Base-by-base conservation (phyloP, 2,329 filamentous ascomycete species). In the Fusarium siculi region DNA sequence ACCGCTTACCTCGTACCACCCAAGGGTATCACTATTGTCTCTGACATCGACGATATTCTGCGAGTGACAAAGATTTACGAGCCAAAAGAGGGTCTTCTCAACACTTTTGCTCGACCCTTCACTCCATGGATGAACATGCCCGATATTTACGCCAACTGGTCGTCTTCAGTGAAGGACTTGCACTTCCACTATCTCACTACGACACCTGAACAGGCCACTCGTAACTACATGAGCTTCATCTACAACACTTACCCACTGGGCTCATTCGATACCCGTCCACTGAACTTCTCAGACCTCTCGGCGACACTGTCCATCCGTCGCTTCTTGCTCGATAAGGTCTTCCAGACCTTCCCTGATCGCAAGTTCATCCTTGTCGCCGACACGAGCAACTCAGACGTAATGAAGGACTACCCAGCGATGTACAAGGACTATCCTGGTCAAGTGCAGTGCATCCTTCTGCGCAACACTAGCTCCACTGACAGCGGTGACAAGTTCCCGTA, bases 151-250 rank as follows among this genome's bases (percentile, higher is more conserved):
- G 89, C 90, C 73, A 93, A 94, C 77, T 95, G 93, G 92, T 90
- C 88, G 3, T 82, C 83, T n/a, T 88, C 86, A 28, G 84, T 93
- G 19, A 87, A 89, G 0, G 87, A 93, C 76, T 85, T 91, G 70
- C 93, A 95, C 80, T 95, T 95, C 84, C 93, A 95, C 82, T 95
- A 95, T 82, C 85, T 95, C 25, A 95, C 93, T 1, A 95, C 93
- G 0, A 94, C 93, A 0, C 93, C 93, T 0, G 93, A 95, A 81
- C 93, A 95, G 80, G 87, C 90, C 9, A 94, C 93, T 1, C 86
- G 93, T 46, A 92, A 91, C 74, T 95, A 95, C 83, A 94, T 94
- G 92, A 87, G 92, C 67, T 92, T 92, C 81, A 94, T 95, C 80
- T 95, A 93, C 85, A 88, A 89, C 77, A 93, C 88, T 11, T 95